Conservation (phyloP, 257 asterid species). For the Avicennia marina region DNA sequence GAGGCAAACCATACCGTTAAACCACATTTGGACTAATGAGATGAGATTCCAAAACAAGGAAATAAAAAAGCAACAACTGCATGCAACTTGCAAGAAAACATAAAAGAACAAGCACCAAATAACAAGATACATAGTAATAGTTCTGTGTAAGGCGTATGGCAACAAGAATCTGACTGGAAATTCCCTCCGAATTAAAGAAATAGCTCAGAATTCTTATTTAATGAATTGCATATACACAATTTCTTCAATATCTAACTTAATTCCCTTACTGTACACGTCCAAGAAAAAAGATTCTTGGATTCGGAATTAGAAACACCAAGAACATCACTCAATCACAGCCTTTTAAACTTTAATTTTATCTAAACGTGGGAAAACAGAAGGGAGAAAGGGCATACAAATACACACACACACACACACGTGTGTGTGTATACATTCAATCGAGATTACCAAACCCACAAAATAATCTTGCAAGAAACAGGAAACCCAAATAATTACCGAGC, state of each 20-base stretch:
- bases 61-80: not conserved
- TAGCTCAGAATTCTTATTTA: not conserved
- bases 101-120: not conserved
- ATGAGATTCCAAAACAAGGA: not conserved
- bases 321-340: not conserved
- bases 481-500: not conserved
- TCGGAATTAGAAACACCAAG: not conserved
- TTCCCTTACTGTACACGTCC: not conserved
- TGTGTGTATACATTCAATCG: not conserved
- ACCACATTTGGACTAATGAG: not conserved
- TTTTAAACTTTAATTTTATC: not conserved
- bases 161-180: conserved; percentile 1
- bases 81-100: not conserved
- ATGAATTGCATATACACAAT: not conserved
- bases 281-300: not conserved
- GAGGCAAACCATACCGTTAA: not conserved
- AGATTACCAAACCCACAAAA: not conserved
- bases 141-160: not conserved
- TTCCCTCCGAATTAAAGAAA: not conserved
- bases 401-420: too few relatives aligned
- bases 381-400: not conserved
- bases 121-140: not conserved
- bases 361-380: not conserved
- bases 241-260: conserved; percentile 9
- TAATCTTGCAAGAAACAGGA: not conserved